Base-by-base conservation (phyloP, 352 stramenopile genomes). In the Phytophthora quininea region DNA sequence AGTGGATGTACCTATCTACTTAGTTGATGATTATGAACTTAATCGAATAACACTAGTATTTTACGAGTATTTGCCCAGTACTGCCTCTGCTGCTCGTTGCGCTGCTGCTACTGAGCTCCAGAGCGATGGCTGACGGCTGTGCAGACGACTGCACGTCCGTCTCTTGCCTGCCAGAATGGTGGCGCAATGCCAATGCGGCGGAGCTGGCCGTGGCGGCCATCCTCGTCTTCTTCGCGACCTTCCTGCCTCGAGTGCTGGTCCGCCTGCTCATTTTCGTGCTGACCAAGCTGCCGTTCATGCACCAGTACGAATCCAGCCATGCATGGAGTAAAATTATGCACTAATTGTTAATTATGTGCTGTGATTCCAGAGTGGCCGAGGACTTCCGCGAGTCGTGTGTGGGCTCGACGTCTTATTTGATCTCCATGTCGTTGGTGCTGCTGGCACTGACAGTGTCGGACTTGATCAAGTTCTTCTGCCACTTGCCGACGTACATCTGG, bases 191-290 rank as follows among this genome's bases (percentile, higher is more conserved):
- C 3, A 71, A 76, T 11, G 71, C 83, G 9, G 53, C 76, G 27
- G 52, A 69, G 58, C 71, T 95, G 38, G 80, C 85, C 0, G 72
- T 78, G 48, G 84, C 89, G 10, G 82, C 83, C 11, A 85, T 94
- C 14, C 66, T 96, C 35, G 72, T 96, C 55, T 95, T 96, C 71
- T 93, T 94, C 62, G 89, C 89, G 31, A 94, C 89, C 30, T 96
- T 96, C 67, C 62, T 96, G 58, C 89, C 89, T 27, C 86, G 87
- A 37, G 84, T 96, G 54, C 79, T 95, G 51, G 84, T 96, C 38
- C 82, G 87, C 2, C 69, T 96, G 51, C 71, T 94, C 53, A 91
- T 96, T 55, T 93, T 95, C 64, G 86, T 93, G 69, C 72, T 96
- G 53, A 91, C 84, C 8, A 95, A 96, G 62, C 62, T 96, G 48